Percentiles rank a stretch among this genome's conserved stretches.
Evolutionary conservation across 305 asterid species (phyloP).

Genomic region (Rubia tinctorum): DNA sequence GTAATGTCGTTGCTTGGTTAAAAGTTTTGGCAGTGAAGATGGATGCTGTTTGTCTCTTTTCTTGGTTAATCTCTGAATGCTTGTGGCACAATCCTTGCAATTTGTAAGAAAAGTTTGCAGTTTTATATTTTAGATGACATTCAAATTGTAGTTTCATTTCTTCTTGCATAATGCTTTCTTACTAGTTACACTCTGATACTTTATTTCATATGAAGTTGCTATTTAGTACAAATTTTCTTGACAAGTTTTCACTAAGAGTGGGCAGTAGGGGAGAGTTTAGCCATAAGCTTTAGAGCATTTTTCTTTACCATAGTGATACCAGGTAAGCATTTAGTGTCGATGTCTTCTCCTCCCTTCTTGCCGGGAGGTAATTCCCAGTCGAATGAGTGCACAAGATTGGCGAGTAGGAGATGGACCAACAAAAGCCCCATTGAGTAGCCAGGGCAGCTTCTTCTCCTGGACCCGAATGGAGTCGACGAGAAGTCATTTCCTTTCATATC

Average conservation of each 20-base stretch:
- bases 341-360: slow-evolving; percentile 3
- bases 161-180: not conserved
- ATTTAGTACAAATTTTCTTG: not conserved
- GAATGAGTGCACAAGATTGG: slow-evolving; percentile 13
- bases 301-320: not conserved
- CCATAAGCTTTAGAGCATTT: not conserved
- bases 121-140: not conserved
- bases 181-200: not conserved
- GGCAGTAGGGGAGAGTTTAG: not conserved
- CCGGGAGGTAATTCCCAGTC: slow-evolving; percentile 11
- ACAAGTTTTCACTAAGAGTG: not conserved
- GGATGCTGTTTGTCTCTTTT: not conserved
- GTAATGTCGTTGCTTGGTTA: not conserved
- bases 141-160: not conserved
- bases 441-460: slow-evolving; percentile 9
- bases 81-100: not conserved
- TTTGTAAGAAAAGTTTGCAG: not conserved
- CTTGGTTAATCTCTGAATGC: not conserved
- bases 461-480: not conserved
- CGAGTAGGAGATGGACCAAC: not conserved
- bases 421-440: not conserved
- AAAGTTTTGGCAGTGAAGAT: not conserved
- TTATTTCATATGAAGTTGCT: not conserved
- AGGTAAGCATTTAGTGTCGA: not conserved
- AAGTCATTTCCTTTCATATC: slow-evolving; percentile 11